phyloP scores from a whole-genome alignment of 192 early-diverging fungal genomes.

The Podila minutissima region DNA sequence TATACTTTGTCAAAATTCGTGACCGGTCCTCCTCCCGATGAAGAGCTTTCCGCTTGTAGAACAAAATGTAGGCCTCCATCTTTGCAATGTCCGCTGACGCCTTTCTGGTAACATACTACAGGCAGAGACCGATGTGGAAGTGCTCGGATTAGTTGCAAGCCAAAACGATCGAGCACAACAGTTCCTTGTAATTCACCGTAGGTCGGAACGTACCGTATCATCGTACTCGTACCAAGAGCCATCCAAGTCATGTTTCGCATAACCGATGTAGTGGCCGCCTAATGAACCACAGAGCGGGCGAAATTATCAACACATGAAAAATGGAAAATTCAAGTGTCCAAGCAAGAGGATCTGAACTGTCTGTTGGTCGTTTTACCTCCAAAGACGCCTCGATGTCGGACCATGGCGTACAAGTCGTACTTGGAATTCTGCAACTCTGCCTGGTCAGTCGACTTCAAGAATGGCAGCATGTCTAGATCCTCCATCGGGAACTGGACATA shows the following conservation, averaged over 20 bases:
- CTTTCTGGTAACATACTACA: constrained; percentile 52
- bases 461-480: constrained; percentile 54
- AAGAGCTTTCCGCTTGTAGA: constrained; percentile 34
- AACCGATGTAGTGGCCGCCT: constrained; percentile 57
- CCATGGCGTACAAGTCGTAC: constrained; percentile 53
- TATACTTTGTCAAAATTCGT: constrained; percentile 35
- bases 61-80: constrained; percentile 54
- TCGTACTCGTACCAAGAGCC: constrained; percentile 56
- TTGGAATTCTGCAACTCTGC: constrained; percentile 35
- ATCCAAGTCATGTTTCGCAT: constrained; percentile 48
- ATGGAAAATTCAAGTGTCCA: too few species aligned
- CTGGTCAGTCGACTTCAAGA: constrained; percentile 38
- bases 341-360: not conserved
- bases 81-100: constrained; percentile 42
- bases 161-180: not conserved
- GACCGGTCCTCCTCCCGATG: constrained; percentile 44
- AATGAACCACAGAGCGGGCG: not conserved
- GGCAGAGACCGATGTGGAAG: not conserved
- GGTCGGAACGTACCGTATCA: constrained; percentile 45
- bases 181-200: not conserved
- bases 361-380: constrained; percentile 30
- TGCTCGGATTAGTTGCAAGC: not conserved
- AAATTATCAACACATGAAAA: not conserved
- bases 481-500: constrained; percentile 57
- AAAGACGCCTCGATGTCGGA: constrained; percentile 49